Percentiles rank a stretch among this genome's conserved stretches.
Evolutionary conservation across 2,329 filamentous ascomycete genomes (phyloP).

Genomic region (Hymenoscyphus infarciens): DNA sequence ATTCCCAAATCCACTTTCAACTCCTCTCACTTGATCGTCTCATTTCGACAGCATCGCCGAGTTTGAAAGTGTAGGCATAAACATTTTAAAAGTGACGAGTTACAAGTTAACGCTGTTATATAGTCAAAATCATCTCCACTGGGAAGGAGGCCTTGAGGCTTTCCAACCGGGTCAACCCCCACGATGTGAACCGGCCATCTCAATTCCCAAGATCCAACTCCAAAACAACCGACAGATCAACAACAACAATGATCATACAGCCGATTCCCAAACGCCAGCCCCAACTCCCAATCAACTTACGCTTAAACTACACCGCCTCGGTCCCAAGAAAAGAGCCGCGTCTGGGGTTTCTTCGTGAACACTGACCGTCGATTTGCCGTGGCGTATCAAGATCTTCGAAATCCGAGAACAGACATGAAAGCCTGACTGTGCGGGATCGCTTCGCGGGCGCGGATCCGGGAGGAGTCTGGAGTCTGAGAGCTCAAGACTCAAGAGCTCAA

Average conservation of each 20-base stretch:
- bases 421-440: not conserved
- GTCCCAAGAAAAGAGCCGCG: not conserved
- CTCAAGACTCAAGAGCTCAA: not conserved
- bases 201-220: not conserved
- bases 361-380: not conserved
- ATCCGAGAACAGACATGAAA: slow-evolving; percentile 3
- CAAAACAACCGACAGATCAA: too few species aligned
- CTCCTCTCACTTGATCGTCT: not conserved
- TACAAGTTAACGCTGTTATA: not conserved
- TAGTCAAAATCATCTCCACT: not conserved
- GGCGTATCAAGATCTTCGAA: not conserved
- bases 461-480: not conserved
- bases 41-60: not conserved
- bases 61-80: not conserved
- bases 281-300: not conserved
- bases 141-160: not conserved
- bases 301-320: not conserved
- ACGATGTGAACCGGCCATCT: not conserved
- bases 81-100: not conserved
- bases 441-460: not conserved
- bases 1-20: not conserved
- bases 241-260: not conserved
- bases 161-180: not conserved
- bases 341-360: not conserved
- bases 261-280: not conserved